These are phyloP conservation scores for Calonectria leucothoes DNA, from an alignment of 2,329 filamentous ascomycete genomes.

Conservation along the genomic window DNA sequence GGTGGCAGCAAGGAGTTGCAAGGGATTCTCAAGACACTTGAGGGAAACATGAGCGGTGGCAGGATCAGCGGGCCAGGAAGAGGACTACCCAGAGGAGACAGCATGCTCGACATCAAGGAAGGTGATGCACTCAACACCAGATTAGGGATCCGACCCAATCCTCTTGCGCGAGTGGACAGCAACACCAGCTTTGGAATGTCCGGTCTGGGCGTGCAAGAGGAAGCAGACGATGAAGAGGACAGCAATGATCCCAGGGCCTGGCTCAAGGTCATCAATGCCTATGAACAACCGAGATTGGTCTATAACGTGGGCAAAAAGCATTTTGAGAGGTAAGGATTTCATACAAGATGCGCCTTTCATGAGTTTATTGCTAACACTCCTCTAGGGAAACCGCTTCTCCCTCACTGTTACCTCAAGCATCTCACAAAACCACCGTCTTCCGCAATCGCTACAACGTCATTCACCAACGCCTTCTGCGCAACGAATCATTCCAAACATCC, in stretches of 20 bases:
- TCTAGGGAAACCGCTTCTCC: constrained; percentile 71
- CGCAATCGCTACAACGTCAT: constrained; percentile 92
- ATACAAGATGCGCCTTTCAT: neutral
- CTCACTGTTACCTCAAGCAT: constrained; percentile 79
- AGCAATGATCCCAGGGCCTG: constrained; percentile 80
- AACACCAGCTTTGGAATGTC: constrained; percentile 74
- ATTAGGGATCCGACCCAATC: constrained; percentile 61
- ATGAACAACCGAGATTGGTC: constrained; percentile 82
- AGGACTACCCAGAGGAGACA: constrained; percentile 68
- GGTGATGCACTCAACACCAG: constrained; percentile 65
- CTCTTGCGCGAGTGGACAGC: constrained; percentile 68
- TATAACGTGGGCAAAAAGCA: constrained; percentile 89
- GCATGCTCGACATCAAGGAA: constrained; percentile 69
- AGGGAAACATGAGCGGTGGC: constrained; percentile 91
- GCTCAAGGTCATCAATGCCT: constrained; percentile 86
- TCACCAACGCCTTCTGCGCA: constrained; percentile 90
- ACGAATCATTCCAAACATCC: constrained; percentile 91
- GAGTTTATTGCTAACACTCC: constrained; percentile 29
- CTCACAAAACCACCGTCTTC: constrained; percentile 87
- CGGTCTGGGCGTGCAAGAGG: constrained; percentile 62
- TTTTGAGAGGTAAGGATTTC: constrained; percentile 75
- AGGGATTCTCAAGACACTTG: constrained; percentile 84
- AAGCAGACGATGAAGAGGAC: constrained; percentile 69
- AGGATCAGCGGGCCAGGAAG: constrained; percentile 66
- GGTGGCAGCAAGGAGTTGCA: constrained; percentile 81